Base-by-base conservation (phyloP, 495 filamentous ascomycete genomes). In the Tuber borchii region DNA sequence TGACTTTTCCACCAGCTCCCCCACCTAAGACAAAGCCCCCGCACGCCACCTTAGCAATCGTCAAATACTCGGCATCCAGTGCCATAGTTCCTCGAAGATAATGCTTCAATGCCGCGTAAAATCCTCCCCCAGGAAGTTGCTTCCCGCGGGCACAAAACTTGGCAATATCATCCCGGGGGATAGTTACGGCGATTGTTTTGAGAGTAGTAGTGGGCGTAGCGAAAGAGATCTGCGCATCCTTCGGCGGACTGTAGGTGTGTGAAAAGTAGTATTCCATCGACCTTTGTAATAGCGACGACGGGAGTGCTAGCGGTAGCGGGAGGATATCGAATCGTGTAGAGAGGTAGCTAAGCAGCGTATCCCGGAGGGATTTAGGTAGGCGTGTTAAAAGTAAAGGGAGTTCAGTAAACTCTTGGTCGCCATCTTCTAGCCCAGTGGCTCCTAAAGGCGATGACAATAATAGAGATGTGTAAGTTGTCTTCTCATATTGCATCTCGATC, bases 311-410 rank as follows among this genome's bases (percentile, higher is more conserved):
- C 0, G 87, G 79, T 7, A 88, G 83, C 5, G 83, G 83, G 0
- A 88, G 78, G 0, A 80, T 74, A 16, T 90, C 88, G 78, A 90
- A 90, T 37, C 84, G 88, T 1, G 85, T 75, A 6, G 83, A 82
- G 2, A 90, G 76, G 74, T 88, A 90, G 0, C 82, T 72, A 19
- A 86, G 75, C 65, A 90, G 85, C 1, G 85, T 86, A 65, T 88
- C 86, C n/a, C 88, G 83, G 22, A 90, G 82, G 1, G 85, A 71
- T 46, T 79, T 85, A 1, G 88, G 88, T 71, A 89, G 84, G n/a
- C 86, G 86, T 1, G 86, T 87, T 65, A 90, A 79, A 7, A 90
- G 82, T n/a, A 90, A 74, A 0, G 88, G 88, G 22, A 89, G 85
- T 70, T 83, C 77, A 4, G 88, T 87, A 22, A 87, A 86, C 16